Conservation (phyloP, 2,329 filamentous ascomycete genomes). For the Phialemonium atrogriseum region DNA sequence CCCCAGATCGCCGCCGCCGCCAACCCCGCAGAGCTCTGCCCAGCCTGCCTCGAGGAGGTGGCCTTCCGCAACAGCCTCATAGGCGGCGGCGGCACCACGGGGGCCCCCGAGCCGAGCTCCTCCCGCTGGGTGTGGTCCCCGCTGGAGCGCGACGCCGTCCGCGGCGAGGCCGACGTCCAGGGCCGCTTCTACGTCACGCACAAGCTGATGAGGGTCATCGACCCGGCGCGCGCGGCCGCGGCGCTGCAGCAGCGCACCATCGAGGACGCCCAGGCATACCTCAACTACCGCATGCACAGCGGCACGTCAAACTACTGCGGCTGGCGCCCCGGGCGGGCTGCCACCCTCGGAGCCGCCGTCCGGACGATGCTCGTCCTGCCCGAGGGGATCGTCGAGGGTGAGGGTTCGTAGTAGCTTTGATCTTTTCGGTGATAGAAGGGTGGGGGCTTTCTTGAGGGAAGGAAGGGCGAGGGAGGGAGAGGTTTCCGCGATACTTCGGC, state of each 20-base stretch:
- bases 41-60: slow-evolving; percentile 19
- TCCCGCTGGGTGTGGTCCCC: slow-evolving; percentile 23
- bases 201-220: slow-evolving; percentile 41
- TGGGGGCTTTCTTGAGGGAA: no score
- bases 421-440: no score
- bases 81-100: no score
- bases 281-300: slow-evolving; percentile 43
- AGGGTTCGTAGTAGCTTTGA: background rate
- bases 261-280: slow-evolving; percentile 35
- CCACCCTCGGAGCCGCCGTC: slow-evolving; percentile 35
- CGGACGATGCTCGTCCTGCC: slow-evolving; percentile 23
- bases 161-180: slow-evolving; percentile 34
- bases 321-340: slow-evolving; percentile 28
- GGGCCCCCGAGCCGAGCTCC: slow-evolving; percentile 18
- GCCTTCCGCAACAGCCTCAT: slow-evolving; percentile 9
- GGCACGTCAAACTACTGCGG: slow-evolving; percentile 34
- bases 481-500: no score
- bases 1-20: slow-evolving; percentile 2
- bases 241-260: slow-evolving; percentile 29
- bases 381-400: slow-evolving; percentile 15
- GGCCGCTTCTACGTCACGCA: slow-evolving; percentile 53
- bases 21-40: slow-evolving; percentile 9
- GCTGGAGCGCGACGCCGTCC: slow-evolving; percentile 15
- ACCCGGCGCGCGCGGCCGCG: slow-evolving; percentile 27
- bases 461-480: no score